phyloP scores from a whole-genome alignment of 345 rosid species.

The Rhodamnia rubescens region DNA sequence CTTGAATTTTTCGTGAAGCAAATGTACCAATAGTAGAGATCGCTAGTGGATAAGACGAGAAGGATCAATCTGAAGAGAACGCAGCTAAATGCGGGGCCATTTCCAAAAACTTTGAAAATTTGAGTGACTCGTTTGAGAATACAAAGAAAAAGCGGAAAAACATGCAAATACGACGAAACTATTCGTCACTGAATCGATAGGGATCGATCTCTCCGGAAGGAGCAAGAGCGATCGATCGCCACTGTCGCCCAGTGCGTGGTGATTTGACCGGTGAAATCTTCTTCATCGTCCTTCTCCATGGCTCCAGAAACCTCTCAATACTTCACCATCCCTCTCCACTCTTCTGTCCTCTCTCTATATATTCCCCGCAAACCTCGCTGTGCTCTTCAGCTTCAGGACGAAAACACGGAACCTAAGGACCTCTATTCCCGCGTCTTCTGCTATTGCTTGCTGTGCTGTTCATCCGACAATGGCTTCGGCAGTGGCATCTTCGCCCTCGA shows the following conservation, averaged over 20 bases:
- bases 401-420: not conserved
- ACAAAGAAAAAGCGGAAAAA: not conserved
- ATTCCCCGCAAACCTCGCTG: not conserved
- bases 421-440: slow-evolving; percentile 5
- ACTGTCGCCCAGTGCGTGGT: not conserved
- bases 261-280: not conserved
- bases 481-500: not conserved
- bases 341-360: slow-evolving; percentile 5
- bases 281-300: slow-evolving; percentile 4
- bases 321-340: slow-evolving; percentile 9
- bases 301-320: not conserved
- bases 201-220: not conserved
- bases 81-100: not conserved
- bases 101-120: not conserved
- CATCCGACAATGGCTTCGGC: not conserved
- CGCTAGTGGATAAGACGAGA: too few relatives aligned
- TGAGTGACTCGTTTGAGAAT: not conserved
- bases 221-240: not conserved
- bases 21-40: too few relatives aligned
- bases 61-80: not conserved
- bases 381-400: not conserved
- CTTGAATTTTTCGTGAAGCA: too few relatives aligned
- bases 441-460: not conserved
- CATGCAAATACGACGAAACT: not conserved
- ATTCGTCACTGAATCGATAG: not conserved